Evolutionary conservation across 352 stramenopile species (phyloP), one percentile per base, ranked within the genome.

Genomic region (Phytophthora pseudosyringae): DNA sequence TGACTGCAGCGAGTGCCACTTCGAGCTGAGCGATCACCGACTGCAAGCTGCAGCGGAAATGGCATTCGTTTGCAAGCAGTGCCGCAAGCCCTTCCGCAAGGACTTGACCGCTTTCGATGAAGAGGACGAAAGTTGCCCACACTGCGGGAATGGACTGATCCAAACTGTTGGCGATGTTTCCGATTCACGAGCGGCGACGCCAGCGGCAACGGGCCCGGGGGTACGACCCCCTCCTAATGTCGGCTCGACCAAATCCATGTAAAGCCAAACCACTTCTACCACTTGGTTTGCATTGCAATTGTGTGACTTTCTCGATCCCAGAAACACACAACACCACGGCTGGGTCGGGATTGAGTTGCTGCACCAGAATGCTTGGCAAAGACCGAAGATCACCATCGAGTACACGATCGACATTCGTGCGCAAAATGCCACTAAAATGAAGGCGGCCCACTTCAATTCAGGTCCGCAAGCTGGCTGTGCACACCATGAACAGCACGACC

Each of bases 1-100:
- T 57, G 83, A 92, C 62, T 94, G 83, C 70, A 87, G 69, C 53
- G 80, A 89, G 59, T 90, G 86, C 46, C 83, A 94, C 55, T 87
- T 86, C 40, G 81, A 91, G 61, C 64, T 80, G 10, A 86, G 76
- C 44, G 75, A 89, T 51, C 78, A 94, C 52, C 55, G 73, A 21
- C 66, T 90, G 21, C 47, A 56, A n/a, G 21, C 55, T 10, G 71
- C 78, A 11, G 47, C 49, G 0, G 76, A 90, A 71, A 76, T 92
- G 50, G 76, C 78, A 26, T 82, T 94, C 26, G 40, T 87, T 16
- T 94, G 85, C 63, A 90, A 90, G 59, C 74, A 75, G 29, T 94
- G 83, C 61, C 75, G 75, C 40, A 78, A 73, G 31, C 76, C 78
- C 9, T 93, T 92, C 52, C 78, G 76, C 33, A 90, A 91, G 52